These are phyloP conservation scores for Globisporangium cystogenes DNA, from an alignment of 352 stramenopile species.

Conservation along the genomic window DNA sequence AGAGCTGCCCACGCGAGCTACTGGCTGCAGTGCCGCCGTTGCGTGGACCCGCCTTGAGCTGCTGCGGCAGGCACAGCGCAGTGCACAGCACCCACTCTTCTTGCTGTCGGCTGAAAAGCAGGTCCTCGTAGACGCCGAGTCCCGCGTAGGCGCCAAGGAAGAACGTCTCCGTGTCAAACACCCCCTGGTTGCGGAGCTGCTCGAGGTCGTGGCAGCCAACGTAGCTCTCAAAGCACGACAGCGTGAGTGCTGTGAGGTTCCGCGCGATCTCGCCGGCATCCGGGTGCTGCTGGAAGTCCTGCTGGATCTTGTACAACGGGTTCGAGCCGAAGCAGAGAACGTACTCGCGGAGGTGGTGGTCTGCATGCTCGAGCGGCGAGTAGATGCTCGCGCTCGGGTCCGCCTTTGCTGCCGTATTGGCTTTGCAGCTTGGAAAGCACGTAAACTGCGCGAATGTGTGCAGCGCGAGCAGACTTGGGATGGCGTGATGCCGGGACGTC, in stretches of 20 bases:
- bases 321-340: constrained; percentile 54
- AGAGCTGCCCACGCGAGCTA: constrained; percentile 21
- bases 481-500: constrained; percentile 29
- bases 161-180: constrained; percentile 42
- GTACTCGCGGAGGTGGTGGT: constrained; percentile 44
- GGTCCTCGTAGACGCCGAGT: constrained; percentile 16
- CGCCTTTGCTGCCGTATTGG: not conserved
- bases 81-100: constrained; percentile 54
- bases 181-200: constrained; percentile 38
- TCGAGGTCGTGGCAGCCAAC: constrained; percentile 40
- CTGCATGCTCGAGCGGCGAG: constrained; percentile 26
- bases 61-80: constrained; percentile 43
- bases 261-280: constrained; percentile 21
- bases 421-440: not conserved
- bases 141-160: constrained; percentile 16
- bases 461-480: constrained; percentile 40
- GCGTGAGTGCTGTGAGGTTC: constrained; percentile 28
- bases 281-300: constrained; percentile 44
- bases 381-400: constrained; percentile 5
- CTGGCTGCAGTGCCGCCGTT: not conserved
- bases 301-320: constrained; percentile 47
- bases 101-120: constrained; percentile 16
- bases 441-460: constrained; percentile 28
- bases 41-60: constrained; percentile 16
- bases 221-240: constrained; percentile 54